A percentile compares a stretch with the other conserved stretches of the same genome.
Evolutionary conservation across 495 filamentous ascomycete species (phyloP).

Genomic region (Aspergillus leporis): DNA sequence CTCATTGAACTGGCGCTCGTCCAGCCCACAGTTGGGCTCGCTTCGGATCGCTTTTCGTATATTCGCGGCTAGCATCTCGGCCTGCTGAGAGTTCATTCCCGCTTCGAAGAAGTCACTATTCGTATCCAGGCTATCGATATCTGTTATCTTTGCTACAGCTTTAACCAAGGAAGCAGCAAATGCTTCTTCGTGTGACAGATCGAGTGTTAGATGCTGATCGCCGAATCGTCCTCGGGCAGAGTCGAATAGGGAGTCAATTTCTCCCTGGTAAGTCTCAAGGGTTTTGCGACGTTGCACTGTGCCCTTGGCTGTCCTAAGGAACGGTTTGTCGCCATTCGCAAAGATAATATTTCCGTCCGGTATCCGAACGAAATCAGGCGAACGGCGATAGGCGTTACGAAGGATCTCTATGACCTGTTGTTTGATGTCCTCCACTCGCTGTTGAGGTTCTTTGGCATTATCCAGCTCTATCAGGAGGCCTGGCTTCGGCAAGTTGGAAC

Average conservation of each 20-base stretch:
- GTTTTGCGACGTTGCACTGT: conserved; percentile 50
- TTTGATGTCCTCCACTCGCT: conserved; percentile 29
- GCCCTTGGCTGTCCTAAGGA: conserved; percentile 51
- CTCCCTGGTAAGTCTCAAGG: conserved; percentile 44
- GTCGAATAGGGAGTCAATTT: conserved; percentile 48
- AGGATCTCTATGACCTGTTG: conserved; percentile 26
- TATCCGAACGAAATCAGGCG: not conserved
- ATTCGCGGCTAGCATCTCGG: no score
- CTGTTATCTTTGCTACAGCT: not conserved
- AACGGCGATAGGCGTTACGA: not conserved
- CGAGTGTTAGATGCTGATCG: not conserved
- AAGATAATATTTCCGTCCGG: conserved; percentile 26
- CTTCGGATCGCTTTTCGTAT: no score
- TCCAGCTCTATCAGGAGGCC: conserved; percentile 50
- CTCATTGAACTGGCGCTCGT: no score
- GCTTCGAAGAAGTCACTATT: conserved; percentile 13
- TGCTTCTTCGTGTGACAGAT: conserved; percentile 6
- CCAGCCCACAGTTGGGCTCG: no score
- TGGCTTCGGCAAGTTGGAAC: conserved; percentile 44
- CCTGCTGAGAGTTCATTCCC: not conserved
- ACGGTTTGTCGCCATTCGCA: conserved; percentile 45
- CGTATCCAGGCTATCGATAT: not conserved
- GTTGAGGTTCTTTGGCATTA: conserved; percentile 37
- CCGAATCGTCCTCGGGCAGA: not conserved
- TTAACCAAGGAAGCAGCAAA: not conserved